Conservation (phyloP, 495 filamentous ascomycete species). For the Tuber microsphaerosporum region DNA sequence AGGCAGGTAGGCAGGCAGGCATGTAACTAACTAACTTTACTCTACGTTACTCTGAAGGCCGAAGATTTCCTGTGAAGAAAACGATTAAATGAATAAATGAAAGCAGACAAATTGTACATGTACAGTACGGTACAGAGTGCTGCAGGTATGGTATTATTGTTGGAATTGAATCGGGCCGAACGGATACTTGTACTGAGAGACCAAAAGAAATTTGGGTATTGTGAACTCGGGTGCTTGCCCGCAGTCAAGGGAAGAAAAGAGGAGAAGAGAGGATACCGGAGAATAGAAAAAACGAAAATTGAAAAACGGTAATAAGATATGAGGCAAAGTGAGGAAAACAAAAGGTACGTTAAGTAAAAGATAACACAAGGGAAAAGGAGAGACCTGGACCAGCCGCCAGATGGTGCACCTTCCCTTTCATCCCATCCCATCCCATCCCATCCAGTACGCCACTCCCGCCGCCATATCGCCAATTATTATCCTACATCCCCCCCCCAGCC, state of each 20-base stretch:
- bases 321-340: neutral
- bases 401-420: neutral
- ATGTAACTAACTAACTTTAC: neutral
- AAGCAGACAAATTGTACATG: neutral
- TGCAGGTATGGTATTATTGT: neutral
- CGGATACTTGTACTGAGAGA: neutral
- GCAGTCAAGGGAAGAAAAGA: neutral
- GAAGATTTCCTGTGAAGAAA: neutral
- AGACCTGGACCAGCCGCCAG: neutral
- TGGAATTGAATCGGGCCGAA: neutral
- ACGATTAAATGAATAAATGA: neutral
- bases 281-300: neutral
- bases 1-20: neutral
- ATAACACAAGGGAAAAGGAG: neutral
- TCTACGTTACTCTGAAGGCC: neutral
- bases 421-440: neutral
- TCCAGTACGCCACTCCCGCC: neutral
- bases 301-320: neutral
- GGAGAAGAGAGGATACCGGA: neutral
- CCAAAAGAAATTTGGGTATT: neutral
- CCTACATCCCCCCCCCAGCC: neutral
- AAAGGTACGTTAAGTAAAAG: neutral
- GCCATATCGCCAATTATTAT: neutral
- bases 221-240: neutral
- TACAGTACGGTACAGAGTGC: neutral